phyloP scores from a whole-genome alignment of 2,329 filamentous ascomycete genomes.

The Botrytis paeoniae region DNA sequence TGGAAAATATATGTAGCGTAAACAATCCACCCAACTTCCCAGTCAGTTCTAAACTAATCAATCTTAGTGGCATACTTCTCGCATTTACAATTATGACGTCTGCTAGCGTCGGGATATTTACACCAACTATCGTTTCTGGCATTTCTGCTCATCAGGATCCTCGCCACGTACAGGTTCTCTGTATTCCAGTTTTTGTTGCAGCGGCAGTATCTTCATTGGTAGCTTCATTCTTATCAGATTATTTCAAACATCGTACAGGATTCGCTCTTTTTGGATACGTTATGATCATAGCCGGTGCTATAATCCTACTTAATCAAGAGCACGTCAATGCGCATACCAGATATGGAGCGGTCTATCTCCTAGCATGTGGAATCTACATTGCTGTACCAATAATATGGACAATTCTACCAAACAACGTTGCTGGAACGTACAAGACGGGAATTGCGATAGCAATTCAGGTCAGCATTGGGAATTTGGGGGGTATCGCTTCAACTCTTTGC shows the following conservation, averaged over 20 bases:
- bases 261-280: not conserved
- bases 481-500: not conserved
- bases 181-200: not conserved
- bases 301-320: not conserved
- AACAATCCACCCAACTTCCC: not conserved
- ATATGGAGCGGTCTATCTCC: slow-evolving; percentile 1
- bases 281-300: not conserved
- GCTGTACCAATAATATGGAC: not conserved
- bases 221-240: not conserved
- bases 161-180: not conserved
- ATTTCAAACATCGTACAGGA: not conserved
- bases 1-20: not conserved
- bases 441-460: not conserved
- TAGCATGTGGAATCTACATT: not conserved
- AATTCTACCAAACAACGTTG: not conserved
- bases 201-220: not conserved
- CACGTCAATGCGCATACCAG: not conserved
- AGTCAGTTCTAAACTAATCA: not conserved
- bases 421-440: not conserved
- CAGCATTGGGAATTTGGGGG: not conserved
- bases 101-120: not conserved
- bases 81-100: not conserved
- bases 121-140: not conserved
- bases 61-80: not conserved
- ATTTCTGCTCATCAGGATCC: not conserved